Base-by-base conservation (phyloP, 495 filamentous ascomycete species). In the Beverwykella pulmonaria region DNA sequence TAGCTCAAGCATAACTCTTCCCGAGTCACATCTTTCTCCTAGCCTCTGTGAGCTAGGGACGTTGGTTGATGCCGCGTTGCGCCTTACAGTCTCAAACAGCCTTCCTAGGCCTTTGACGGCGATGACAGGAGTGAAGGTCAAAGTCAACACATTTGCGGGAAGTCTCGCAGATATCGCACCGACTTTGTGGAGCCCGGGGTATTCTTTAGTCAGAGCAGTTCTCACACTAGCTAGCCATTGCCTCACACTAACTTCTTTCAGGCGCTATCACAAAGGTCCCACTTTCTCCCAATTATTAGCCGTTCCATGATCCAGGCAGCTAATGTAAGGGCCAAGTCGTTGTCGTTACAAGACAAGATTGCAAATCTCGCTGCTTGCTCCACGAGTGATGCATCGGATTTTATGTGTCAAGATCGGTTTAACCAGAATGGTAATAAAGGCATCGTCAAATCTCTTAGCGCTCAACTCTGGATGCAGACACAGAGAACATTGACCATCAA, bases 241-340 rank as follows among this genome's bases (percentile, higher is more conserved):
- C 9, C 25, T 25, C 50, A 20, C 0, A 55, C 49, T 63, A 15
- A 64, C n/a, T 41, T 7, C 17, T 50, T 50, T 50, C 27, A 75
- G 73, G 61, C 61, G 23, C 39, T 76, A 2, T 67, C 74, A 8
- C 61, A 64, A 26, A 58, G 73, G 46, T 60, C 73, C 12, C 55
- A 66, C 19, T 72, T 78, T 25, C 22, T 75, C 1, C 73, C 74
- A 5, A 76, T 67, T 1, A 61, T 78, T 14, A 65, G 58, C 44
- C 69, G 67, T 23, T 75, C 74, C 1, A 30, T 75, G 12, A 19
- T 23, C 22, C 61, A 56, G 12, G 22, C 46, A 34, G 29, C 67
- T 1, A 53, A 48, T 7, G 32, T 17, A 44, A 69, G 57, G 25
- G 50, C 69, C 0, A 47, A 26, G 26, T 71, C 69, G 3, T 25